Conservation (phyloP, 2,329 filamentous ascomycete species). For the Penicillium sp. region DNA sequence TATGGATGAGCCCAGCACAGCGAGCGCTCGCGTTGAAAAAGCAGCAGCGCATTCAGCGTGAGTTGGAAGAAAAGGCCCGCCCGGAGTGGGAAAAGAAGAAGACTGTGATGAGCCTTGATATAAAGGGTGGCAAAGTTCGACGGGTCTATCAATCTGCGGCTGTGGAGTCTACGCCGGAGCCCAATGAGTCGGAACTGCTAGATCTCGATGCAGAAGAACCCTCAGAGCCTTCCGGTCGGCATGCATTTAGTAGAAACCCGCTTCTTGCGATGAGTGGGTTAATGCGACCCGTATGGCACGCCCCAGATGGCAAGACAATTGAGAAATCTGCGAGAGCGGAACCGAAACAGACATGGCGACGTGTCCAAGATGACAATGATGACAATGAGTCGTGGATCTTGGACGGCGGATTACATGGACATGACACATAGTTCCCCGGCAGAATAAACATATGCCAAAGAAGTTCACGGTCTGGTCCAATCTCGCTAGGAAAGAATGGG, state of each 20-base stretch:
- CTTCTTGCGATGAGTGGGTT: slow-evolving; percentile 45
- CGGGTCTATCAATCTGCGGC: slow-evolving; percentile 46
- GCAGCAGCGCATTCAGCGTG: slow-evolving; percentile 78
- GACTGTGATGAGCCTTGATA: slow-evolving; percentile 81
- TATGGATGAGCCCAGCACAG: slow-evolving; percentile 84
- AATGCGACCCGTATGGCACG: slow-evolving; percentile 48
- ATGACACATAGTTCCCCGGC: slow-evolving; percentile 5
- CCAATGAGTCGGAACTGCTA: slow-evolving; percentile 15
- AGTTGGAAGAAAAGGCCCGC: slow-evolving; percentile 81
- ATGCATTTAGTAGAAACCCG: slow-evolving; percentile 47
- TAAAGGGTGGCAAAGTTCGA: slow-evolving; percentile 75
- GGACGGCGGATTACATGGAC: slow-evolving; percentile 45
- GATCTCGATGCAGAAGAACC: slow-evolving; percentile 13
- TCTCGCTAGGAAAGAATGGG: too few relatives aligned
- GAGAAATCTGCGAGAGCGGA: slow-evolving; percentile 30
- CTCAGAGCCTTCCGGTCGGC: slow-evolving; percentile 20
- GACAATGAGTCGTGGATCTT: slow-evolving; percentile 52
- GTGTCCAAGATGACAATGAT: slow-evolving; percentile 49
- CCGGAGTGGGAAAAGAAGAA: slow-evolving; percentile 88
- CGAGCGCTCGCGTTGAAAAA: slow-evolving; percentile 79
- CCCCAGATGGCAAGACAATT: slow-evolving; percentile 28
- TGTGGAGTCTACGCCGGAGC: slow-evolving; percentile 23
- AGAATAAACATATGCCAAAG: not conserved
- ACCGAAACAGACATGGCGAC: slow-evolving; percentile 46
- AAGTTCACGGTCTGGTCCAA: too few relatives aligned